Evolutionary conservation across 2,329 filamentous ascomycete genomes (phyloP).

Genomic region (Phoma sp.): DNA sequence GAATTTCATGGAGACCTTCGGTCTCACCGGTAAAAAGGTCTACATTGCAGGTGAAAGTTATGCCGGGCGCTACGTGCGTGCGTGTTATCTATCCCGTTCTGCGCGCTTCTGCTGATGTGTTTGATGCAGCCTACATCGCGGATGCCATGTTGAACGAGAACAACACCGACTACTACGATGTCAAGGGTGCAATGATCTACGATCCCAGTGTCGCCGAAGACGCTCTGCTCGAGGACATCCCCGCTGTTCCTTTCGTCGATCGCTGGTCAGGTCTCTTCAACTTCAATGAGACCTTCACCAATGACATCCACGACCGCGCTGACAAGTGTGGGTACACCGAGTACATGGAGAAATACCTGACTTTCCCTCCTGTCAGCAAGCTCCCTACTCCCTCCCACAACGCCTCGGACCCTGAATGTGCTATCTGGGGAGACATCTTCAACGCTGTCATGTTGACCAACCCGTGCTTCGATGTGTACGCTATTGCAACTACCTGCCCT

Average conservation of each 20-base stretch:
- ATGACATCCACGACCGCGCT: conserved; percentile 60
- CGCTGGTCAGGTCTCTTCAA: conserved; percentile 67
- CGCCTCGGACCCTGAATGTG: conserved; percentile 60
- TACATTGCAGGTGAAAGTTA: conserved; percentile 79
- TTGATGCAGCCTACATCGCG: conserved; percentile 71
- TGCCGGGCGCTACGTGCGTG: conserved; percentile 56
- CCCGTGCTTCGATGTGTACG: conserved; percentile 82
- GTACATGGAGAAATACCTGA: conserved; percentile 67
- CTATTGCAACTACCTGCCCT: conserved; percentile 76
- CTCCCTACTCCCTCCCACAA: conserved; percentile 62
- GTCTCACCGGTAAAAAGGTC: conserved; percentile 70
- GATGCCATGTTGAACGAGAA: conserved; percentile 74
- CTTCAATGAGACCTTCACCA: conserved; percentile 67
- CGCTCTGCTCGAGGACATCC: conserved; percentile 59
- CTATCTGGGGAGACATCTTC: conserved; percentile 64
- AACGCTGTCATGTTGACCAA: conserved; percentile 66
- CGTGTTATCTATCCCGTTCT: not conserved
- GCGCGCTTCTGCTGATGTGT: not conserved
- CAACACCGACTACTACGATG: conserved; percentile 71
- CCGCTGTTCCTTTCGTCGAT: conserved; percentile 67
- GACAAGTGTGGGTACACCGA: conserved; percentile 68
- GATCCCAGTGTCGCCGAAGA: conserved; percentile 70
- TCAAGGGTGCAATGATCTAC: conserved; percentile 75
- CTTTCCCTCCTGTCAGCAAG: conserved; percentile 71
- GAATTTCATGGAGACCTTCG: conserved; percentile 77